Conservation (phyloP, 768 basidiomycete species). For the Cystoderma amianthinum region DNA sequence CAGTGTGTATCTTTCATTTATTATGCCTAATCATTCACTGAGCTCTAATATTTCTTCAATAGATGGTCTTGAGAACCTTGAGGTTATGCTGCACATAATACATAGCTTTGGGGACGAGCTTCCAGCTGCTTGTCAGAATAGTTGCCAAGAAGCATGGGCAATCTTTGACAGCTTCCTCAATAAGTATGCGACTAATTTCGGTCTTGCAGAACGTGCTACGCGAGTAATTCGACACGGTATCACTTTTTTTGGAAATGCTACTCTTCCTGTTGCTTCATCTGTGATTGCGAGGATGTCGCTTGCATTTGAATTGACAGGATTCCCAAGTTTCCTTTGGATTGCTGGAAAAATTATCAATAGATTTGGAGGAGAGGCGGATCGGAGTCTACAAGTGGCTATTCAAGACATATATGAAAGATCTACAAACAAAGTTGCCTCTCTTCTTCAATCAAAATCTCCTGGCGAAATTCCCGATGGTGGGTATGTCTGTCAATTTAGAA, state of each 20-base stretch:
- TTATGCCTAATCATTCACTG: background rate
- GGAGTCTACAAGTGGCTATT: constrained; percentile 49
- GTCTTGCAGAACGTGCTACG: constrained; percentile 77
- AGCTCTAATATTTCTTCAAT: constrained; percentile 1
- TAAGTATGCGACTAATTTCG: constrained; percentile 71
- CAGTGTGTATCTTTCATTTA: constrained; percentile 41
- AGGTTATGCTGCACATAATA: constrained; percentile 84
- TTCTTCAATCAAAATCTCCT: constrained; percentile 65
- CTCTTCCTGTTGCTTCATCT: constrained; percentile 61
- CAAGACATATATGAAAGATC: constrained; percentile 66
- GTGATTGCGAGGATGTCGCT: constrained; percentile 70
- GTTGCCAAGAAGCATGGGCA: constrained; percentile 73
- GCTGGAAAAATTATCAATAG: constrained; percentile 77
- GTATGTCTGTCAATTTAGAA: background rate
- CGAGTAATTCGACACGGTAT: constrained; percentile 82
- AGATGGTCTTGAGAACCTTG: constrained; percentile 90
- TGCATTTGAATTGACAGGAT: constrained; percentile 74
- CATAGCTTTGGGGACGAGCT: constrained; percentile 78
- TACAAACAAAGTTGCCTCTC: constrained; percentile 59
- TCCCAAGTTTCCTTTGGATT: constrained; percentile 91
- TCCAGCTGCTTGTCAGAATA: constrained; percentile 72
- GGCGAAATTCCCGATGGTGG: constrained; percentile 83
- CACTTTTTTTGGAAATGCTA: constrained; percentile 66
- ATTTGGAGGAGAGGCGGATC: constrained; percentile 64
- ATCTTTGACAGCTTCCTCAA: constrained; percentile 77